Evolutionary conservation across 306 rosid species (phyloP).

Genomic region (Quercus berberidifolia): DNA sequence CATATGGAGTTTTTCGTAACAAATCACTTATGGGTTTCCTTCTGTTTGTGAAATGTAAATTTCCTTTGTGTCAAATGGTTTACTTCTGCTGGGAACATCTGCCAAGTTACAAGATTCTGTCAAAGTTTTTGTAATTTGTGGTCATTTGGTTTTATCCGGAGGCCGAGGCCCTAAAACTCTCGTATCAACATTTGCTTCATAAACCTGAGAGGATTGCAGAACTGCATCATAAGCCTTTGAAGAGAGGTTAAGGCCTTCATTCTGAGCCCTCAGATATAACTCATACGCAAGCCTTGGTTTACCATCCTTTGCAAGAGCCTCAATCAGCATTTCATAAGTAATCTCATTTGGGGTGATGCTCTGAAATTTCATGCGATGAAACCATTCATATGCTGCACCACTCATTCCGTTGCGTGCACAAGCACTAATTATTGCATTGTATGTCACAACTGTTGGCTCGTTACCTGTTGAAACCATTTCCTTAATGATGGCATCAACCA

Average conservation of each 20-base stretch:
- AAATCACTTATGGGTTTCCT: slow-evolving; percentile 16
- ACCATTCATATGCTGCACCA: slow-evolving; percentile 87
- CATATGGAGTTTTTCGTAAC: slow-evolving; percentile 14
- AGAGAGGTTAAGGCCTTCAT: slow-evolving; percentile 61
- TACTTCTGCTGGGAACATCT: slow-evolving; percentile 32
- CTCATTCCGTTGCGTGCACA: slow-evolving; percentile 64
- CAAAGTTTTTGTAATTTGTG: slow-evolving; percentile 30
- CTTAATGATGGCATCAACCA: slow-evolving; percentile 67
- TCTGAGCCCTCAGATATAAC: slow-evolving; percentile 61
- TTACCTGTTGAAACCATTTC: slow-evolving; percentile 66
- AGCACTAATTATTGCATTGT: slow-evolving; percentile 78
- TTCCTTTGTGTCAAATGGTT: slow-evolving; percentile 42
- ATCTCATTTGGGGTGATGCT: slow-evolving; percentile 66
- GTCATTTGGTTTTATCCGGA: slow-evolving; percentile 37
- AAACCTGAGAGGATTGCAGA: slow-evolving; percentile 43
- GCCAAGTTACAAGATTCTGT: slow-evolving; percentile 40
- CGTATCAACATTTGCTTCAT: slow-evolving; percentile 53
- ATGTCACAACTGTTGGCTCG: slow-evolving; percentile 80
- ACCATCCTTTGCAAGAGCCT: slow-evolving; percentile 80
- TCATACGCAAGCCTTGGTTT: slow-evolving; percentile 89
- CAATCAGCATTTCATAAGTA: slow-evolving; percentile 78
- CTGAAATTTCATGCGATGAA: slow-evolving; percentile 76
- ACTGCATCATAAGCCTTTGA: slow-evolving; percentile 71
- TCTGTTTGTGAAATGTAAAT: slow-evolving; percentile 16
- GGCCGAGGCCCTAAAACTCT: slow-evolving; percentile 69